phyloP scores from a whole-genome alignment of 2,329 filamentous ascomycete genomes.

The Shiraia sp. region DNA sequence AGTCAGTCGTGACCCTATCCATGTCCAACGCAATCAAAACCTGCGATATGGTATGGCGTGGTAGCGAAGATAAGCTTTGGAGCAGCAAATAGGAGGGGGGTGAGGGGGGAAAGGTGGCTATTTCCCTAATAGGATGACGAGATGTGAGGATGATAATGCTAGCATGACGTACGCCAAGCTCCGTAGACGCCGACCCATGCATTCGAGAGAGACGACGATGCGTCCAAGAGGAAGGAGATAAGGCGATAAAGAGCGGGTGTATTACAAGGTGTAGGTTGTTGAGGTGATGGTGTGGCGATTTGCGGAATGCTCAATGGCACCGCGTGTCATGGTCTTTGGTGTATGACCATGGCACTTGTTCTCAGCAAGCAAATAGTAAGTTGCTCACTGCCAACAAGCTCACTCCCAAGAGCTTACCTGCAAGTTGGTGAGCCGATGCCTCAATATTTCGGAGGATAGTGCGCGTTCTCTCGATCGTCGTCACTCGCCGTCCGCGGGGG shows the following conservation, averaged over 20 bases:
- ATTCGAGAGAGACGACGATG: conserved; percentile 24
- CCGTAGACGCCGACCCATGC: conserved; percentile 31
- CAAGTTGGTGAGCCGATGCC: conserved; percentile 32
- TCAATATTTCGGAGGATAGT: conserved; percentile 28
- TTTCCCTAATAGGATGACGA: conserved; percentile 16
- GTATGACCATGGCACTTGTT: conserved; percentile 11
- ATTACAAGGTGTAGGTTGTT: conserved; percentile 37
- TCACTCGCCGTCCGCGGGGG: conserved; percentile 22
- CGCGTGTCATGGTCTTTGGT: conserved; percentile 10
- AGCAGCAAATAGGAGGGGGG: conserved; percentile 18
- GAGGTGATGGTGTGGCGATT: conserved; percentile 13
- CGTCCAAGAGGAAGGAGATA: conserved; percentile 24
- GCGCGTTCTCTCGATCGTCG: conserved; percentile 32
- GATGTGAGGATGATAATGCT: no score
- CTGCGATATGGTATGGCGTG: no score
- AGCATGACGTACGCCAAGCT: conserved; percentile 34
- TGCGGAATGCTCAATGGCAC: no score
- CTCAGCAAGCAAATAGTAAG: conserved; percentile 5
- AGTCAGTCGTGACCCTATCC: no score
- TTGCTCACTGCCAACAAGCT: conserved; percentile 15
- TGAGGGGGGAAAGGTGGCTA: conserved; percentile 7
- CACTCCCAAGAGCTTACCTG: conserved; percentile 34
- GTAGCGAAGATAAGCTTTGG: no score
- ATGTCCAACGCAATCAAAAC: no score
- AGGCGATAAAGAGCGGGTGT: conserved; percentile 25